Conservation (phyloP, 2,329 filamentous ascomycete species). For the Aureobasidium mangrovei region DNA sequence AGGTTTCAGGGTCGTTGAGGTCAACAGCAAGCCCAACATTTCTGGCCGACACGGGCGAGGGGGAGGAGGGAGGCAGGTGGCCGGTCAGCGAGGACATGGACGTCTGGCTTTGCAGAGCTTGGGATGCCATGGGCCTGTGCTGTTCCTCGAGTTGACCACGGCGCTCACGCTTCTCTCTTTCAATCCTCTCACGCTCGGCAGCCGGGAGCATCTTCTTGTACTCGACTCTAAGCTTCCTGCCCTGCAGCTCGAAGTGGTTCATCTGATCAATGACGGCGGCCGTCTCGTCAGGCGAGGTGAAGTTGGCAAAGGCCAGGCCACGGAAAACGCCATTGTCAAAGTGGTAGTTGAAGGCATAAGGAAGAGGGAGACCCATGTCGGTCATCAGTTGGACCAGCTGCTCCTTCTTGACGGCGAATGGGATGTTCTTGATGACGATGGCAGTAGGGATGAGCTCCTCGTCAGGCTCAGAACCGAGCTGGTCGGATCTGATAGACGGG, state of each 20-base stretch:
- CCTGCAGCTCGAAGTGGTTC: slow-evolving; percentile 93
- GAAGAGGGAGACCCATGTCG: slow-evolving; percentile 82
- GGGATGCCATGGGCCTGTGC: slow-evolving; percentile 61
- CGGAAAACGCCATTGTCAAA: slow-evolving; percentile 97
- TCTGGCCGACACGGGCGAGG: slow-evolving; percentile 57
- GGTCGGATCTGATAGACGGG: slow-evolving; percentile 35
- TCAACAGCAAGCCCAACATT: slow-evolving; percentile 59
- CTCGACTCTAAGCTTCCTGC: slow-evolving; percentile 87
- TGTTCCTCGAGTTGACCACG: slow-evolving; percentile 95
- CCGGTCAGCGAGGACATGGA: slow-evolving; percentile 74
- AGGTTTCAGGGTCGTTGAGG: slow-evolving; percentile 79
- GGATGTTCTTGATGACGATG: slow-evolving; percentile 99
- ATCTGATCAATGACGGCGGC: slow-evolving; percentile 84
- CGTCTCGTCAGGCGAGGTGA: slow-evolving; percentile 90
- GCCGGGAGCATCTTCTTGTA: slow-evolving; percentile 99
- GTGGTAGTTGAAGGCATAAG: slow-evolving; percentile 99
- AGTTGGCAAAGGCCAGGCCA: slow-evolving; percentile 94
- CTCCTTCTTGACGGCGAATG: slow-evolving; percentile 96
- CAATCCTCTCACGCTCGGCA: slow-evolving; percentile 88
- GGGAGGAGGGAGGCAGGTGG: slow-evolving; percentile 52
- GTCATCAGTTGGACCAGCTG: slow-evolving; percentile 89
- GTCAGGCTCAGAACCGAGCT: slow-evolving; percentile 45
- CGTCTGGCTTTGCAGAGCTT: slow-evolving; percentile 69
- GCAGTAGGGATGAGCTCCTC: slow-evolving; percentile 96
- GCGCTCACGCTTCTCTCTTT: slow-evolving; percentile 92